Evolutionary conservation across 805 yeast species (phyloP), one percentile per base, ranked within the genome.

Genomic region (Henningerozyma blattae): DNA sequence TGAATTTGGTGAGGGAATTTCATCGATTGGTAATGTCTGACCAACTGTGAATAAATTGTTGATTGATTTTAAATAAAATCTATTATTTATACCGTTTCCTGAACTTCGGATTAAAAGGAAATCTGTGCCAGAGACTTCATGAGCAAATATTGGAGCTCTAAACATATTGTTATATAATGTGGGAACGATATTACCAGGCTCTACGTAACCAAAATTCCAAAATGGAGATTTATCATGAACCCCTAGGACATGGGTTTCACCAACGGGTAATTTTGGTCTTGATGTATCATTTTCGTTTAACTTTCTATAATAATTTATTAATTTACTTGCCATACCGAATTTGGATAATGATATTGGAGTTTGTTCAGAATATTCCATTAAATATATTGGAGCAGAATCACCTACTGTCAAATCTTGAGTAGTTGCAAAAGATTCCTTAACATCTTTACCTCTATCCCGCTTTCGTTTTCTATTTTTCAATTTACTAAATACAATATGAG

Each of bases 141-240:
- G 98, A 49, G 77, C 77, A 62, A 84, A 89, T 3, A 89, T 70
- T 0, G 98, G 98, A 0, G 98, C 96, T 40, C 98, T 64, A 4
- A 80, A 56, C 80, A 91, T 78, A 47, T 85, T 81, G 54, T 89
- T 91, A 61, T 91, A 91, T 31, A 89, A 61, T 0, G 98, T 83
- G 1, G 97, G 97, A 3, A 87, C 95, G 35, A 85, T 74, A 46
- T 80, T 84, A 3, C 98, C 98, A 3, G 86, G 83, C 30, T 85
- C 95, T 6, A 91, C 97, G 60, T 81, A 83, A 1, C 98, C 98
- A 62, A 86, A 91, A 55, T 87, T 91, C 97, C 98, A 91, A 54
- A 91, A 91, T 10, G 98, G 96, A 6, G 95, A 83, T 47, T 93
- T 70, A 58, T 91, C 98, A 52, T 87, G 95, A 1, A 84, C 83